A percentile compares a stretch with the other conserved stretches of the same genome.
These are phyloP conservation scores for Russula lepida DNA, from an alignment of 768 basidiomycete species.

Conservation along the genomic window DNA sequence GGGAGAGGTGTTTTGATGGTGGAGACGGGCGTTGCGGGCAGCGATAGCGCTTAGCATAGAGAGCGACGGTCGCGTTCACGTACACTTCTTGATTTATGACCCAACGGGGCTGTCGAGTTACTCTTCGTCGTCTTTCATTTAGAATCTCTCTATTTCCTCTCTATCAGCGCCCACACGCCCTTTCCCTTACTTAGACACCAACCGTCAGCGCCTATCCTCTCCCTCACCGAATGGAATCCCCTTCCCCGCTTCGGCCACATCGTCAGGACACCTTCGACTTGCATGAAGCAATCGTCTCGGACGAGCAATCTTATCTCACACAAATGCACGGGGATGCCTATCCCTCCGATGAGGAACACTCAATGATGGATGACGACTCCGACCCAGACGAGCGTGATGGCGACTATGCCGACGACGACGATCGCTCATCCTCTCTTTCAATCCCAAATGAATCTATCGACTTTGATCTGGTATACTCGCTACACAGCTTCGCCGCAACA, in stretches of 20 bases:
- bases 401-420: conserved; percentile 68
- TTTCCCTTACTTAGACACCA: neutral
- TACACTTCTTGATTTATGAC: neutral
- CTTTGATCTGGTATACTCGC: conserved; percentile 86
- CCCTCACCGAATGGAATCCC: neutral
- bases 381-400: conserved; percentile 60
- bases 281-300: conserved; percentile 49
- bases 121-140: conserved; percentile 1
- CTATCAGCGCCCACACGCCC: neutral
- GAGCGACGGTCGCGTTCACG: neutral
- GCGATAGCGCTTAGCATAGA: conserved; percentile 66
- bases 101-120: neutral
- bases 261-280: conserved; percentile 66
- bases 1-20: neutral
- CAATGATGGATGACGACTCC: conserved; percentile 79
- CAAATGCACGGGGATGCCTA: conserved; percentile 44
- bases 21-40: conserved; percentile 52
- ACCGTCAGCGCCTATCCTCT: neutral
- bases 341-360: conserved; percentile 67
- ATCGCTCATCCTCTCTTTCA: conserved; percentile 72
- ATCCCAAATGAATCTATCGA: conserved; percentile 90
- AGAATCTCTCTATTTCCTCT: neutral
- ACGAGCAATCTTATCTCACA: conserved; percentile 42
- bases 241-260: conserved; percentile 8
- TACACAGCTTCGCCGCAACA: conserved; percentile 95